These are phyloP conservation scores for Pestalotiopsis fici DNA, from an alignment of 2,329 filamentous ascomycete genomes.

Conservation along the genomic window DNA sequence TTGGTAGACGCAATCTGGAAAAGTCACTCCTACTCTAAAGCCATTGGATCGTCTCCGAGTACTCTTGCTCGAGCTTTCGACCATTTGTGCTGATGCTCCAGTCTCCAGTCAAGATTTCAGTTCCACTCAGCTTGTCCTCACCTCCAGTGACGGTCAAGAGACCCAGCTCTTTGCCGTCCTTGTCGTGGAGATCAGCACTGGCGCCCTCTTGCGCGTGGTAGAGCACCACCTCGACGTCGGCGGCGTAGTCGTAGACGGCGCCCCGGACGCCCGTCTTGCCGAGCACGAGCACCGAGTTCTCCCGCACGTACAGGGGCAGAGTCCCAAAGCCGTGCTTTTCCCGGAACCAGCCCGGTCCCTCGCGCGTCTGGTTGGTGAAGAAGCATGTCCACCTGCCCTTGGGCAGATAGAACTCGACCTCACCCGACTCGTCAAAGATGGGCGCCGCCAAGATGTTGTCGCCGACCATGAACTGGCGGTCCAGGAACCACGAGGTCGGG, in stretches of 20 bases:
- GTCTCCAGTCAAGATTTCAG: conserved; percentile 38
- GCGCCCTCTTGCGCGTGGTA: conserved; percentile 44
- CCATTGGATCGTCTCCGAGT: conserved; percentile 20
- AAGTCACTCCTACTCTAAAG: conserved; percentile 13
- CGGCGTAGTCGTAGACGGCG: conserved; percentile 47
- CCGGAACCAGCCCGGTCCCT: conserved; percentile 58
- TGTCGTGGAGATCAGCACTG: conserved; percentile 42
- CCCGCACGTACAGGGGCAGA: conserved; percentile 59
- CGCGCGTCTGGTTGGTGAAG: conserved; percentile 49
- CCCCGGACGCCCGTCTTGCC: conserved; percentile 39
- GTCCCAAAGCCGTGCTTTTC: conserved; percentile 61
- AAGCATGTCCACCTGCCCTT: conserved; percentile 47
- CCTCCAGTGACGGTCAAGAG: conserved; percentile 36
- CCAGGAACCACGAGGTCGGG: conserved; percentile 66
- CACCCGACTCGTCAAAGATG: conserved; percentile 69
- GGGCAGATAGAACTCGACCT: conserved; percentile 67
- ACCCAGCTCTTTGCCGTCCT: conserved; percentile 40
- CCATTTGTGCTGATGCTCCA: conserved; percentile 21
- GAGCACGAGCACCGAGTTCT: conserved; percentile 50
- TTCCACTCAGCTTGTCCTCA: conserved; percentile 40
- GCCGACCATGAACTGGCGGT: conserved; percentile 76
- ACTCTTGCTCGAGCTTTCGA: conserved; percentile 21
- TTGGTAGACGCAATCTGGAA: no score
- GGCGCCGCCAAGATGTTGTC: conserved; percentile 60
- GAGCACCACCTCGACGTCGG: conserved; percentile 47